Percentiles rank a stretch among this genome's conserved stretches.
phyloP scores from a whole-genome alignment of 345 rosid species.

The Citrus hindsii region DNA sequence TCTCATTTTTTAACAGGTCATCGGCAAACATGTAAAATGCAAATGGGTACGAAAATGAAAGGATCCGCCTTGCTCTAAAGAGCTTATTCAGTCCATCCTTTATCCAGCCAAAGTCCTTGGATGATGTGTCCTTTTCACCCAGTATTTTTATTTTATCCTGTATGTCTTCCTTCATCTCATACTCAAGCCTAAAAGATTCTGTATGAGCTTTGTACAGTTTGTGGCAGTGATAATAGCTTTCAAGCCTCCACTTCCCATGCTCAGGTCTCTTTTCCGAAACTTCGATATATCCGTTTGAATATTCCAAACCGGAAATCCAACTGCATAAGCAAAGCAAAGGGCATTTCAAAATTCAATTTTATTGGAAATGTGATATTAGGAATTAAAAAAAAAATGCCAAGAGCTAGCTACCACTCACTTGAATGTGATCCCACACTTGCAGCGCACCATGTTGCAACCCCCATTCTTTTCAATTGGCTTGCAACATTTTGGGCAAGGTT shows the following conservation, averaged over 20 bases:
- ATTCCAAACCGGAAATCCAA: conserved; percentile 50
- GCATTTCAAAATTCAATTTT: not conserved
- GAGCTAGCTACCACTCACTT: too few relatives aligned
- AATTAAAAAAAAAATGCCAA: too few relatives aligned
- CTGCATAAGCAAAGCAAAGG: conserved; percentile 29
- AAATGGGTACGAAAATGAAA: conserved; percentile 52
- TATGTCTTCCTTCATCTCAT: conserved; percentile 31
- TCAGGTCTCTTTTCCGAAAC: conserved; percentile 27
- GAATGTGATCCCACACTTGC: conserved; percentile 36
- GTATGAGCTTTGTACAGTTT: conserved; percentile 52
- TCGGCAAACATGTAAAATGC: conserved; percentile 56
- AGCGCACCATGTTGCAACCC: conserved; percentile 62
- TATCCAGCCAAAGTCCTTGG: conserved; percentile 56
- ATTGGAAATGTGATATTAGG: not conserved
- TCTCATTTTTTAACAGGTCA: conserved; percentile 37
- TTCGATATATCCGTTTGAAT: conserved; percentile 29
- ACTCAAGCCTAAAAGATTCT: conserved; percentile 51
- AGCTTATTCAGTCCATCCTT: conserved; percentile 42
- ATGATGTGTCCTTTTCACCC: conserved; percentile 30
- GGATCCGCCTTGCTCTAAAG: conserved; percentile 46
- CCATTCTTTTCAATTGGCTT: conserved; percentile 63
- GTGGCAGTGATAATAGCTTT: conserved; percentile 51
- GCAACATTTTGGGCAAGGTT: conserved; percentile 59
- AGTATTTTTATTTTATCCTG: conserved; percentile 27
- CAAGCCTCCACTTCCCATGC: conserved; percentile 35